Evolutionary conservation across 73 alveolate species (phyloP), one percentile per base, ranked within the genome.

Genomic region (Paramecium sexaurelia): DNA sequence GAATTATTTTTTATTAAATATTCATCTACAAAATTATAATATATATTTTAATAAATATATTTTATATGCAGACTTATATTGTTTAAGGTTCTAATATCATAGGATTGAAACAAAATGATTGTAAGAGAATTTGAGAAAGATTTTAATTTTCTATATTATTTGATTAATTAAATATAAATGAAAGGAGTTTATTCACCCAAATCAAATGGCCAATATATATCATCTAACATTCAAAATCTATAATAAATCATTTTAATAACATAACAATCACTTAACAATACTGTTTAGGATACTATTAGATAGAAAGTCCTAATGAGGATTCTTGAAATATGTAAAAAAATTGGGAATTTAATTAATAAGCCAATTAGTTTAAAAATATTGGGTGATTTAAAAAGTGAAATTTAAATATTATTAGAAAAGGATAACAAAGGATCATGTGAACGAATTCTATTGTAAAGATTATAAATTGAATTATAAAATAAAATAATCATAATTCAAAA

Each of bases 131-230:
- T n/a, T n/a, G n/a, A n/a, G n/a, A n/a, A n/a, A n/a, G n/a, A n/a
- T n/a, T n/a, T n/a, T 51, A 17, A 51, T 51, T 51, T 51, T n/a
- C 11, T 17, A n/a, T n/a, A 51, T 51, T 45, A 51, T 17, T 51
- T n/a, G 67, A 61, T 61, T 61, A 29, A 61, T 61, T 61, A 29
- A 61, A 29, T 61, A n/a, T 26, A 26, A 61, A 61, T 61, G 83
- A 61, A 61, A n/a, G 83, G 83, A 61, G 83, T 61, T 61, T 61
- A 61, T 61, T 61, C 83, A 26, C 83, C 83, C 7, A 61, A 61
- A 56, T 22, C 15, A 56, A 19, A 17, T 5, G 33, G 37, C 19
- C 41, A 13, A 3, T 19, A 17, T 56, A 35, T 56, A 35, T 56
- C 40, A 10, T 26, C 47, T 7, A 61, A 61, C n/a, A 61, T 1